Conservation (phyloP, 108 stramenopile species). For the Skeletonema menzelii region DNA sequence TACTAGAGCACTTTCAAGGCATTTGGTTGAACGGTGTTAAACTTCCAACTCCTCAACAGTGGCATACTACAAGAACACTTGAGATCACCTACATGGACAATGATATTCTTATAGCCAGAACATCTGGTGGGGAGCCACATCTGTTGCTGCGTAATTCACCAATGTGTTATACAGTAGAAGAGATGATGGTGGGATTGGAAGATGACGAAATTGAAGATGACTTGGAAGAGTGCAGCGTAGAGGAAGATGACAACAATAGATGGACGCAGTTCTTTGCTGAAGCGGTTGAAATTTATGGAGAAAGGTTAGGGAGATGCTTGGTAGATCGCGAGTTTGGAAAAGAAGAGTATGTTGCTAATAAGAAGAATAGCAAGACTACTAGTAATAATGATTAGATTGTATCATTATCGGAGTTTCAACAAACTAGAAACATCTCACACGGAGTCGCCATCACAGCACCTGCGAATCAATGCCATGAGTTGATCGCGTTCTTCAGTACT, state of each 20-base stretch:
- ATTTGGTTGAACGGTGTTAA: not conserved
- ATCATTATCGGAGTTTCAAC: too few species aligned
- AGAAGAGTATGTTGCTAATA: not conserved
- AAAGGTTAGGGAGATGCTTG: not conserved
- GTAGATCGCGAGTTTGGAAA: not conserved
- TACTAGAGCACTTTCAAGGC: not conserved
- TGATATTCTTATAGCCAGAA: not conserved
- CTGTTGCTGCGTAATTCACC: not conserved
- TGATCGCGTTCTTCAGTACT: constrained; percentile 60
- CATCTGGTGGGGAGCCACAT: not conserved
- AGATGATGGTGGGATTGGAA: not conserved
- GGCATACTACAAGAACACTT: not conserved
- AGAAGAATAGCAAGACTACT: not conserved
- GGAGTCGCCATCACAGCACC: constrained; percentile 15
- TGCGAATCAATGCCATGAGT: constrained; percentile 43
- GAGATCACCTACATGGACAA: constrained; percentile 1
- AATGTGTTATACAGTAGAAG: not conserved
- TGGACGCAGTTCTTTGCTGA: not conserved
- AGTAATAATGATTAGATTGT: too few species aligned
- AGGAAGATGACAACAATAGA: not conserved
- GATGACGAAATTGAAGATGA: not conserved
- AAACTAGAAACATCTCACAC: not conserved
- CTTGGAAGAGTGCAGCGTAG: not conserved
- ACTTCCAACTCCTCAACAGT: not conserved
- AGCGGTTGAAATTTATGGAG: not conserved